Evolutionary conservation across 257 asterid genomes (phyloP).

Genomic region (Ehretia macrophylla): DNA sequence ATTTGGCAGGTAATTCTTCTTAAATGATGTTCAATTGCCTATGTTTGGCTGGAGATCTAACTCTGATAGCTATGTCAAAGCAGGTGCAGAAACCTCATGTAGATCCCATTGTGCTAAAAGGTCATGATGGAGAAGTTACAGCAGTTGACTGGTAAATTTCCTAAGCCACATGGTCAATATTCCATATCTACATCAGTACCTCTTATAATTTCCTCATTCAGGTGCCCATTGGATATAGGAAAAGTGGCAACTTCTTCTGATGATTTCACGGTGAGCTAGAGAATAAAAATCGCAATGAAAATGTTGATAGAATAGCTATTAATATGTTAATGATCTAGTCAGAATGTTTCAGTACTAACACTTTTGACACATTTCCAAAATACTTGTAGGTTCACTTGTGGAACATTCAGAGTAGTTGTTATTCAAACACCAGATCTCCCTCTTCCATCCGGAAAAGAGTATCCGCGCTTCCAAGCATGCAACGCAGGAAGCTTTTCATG

Average conservation of each 20-base stretch:
- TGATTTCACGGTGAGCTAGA: constrained; percentile 82
- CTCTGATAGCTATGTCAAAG: constrained; percentile 6
- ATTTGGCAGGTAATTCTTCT: constrained; percentile 78
- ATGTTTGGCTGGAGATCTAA: constrained; percentile 1
- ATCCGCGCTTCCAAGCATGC: constrained; percentile 48
- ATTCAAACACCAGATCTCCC: constrained; percentile 73
- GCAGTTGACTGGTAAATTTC: constrained; percentile 78
- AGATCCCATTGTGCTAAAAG: constrained; percentile 57
- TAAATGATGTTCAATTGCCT: neutral
- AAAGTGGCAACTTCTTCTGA: constrained; percentile 90
- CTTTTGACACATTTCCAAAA: constrained; percentile 8
- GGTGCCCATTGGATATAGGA: constrained; percentile 86
- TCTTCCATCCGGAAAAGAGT: constrained; percentile 78
- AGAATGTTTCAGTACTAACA: neutral
- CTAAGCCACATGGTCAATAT: neutral
- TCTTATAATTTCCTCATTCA: constrained; percentile 21
- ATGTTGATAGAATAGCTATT: neutral
- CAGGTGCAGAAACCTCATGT: constrained; percentile 72
- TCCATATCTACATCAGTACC: neutral
- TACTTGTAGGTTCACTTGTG: constrained; percentile 62
- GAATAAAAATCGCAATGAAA: neutral
- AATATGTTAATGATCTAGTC: neutral
- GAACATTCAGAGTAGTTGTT: constrained; percentile 67
- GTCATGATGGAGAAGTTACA: constrained; percentile 93
- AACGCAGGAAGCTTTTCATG: constrained; percentile 53